phyloP scores from a whole-genome alignment of 495 filamentous ascomycete species.

The Aspergillus heteromorphus region DNA sequence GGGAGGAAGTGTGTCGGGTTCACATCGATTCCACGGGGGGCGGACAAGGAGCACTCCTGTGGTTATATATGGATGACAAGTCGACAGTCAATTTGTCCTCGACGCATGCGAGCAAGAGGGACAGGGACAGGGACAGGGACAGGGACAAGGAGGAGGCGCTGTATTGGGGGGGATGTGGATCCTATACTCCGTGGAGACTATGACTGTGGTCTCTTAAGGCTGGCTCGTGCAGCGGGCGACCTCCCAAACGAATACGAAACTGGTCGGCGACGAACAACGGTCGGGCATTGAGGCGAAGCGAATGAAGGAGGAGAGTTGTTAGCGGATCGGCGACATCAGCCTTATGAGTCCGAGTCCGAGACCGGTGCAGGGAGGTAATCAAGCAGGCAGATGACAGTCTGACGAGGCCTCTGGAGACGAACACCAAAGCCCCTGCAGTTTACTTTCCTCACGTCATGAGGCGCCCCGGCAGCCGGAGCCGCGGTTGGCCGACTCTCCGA shows the following conservation, averaged over 20 bases:
- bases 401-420: background rate
- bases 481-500: background rate
- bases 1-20: background rate
- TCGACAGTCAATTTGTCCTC: background rate
- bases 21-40: background rate
- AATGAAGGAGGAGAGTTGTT: too few species aligned
- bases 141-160: background rate
- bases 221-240: background rate
- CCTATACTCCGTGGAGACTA: background rate
- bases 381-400: background rate
- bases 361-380: too few species aligned
- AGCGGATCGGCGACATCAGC: background rate
- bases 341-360: background rate
- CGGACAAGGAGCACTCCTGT: background rate
- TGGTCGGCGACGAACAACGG: background rate
- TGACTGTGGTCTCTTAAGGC: background rate
- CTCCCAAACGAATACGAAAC: slow-evolving; percentile 1
- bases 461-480: background rate
- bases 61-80: background rate
- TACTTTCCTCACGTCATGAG: background rate
- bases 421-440: background rate
- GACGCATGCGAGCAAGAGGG: background rate
- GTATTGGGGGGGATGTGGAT: background rate
- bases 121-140: background rate
- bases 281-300: background rate